Evolutionary conservation across 495 filamentous ascomycete genomes (phyloP).

Genomic region (Tuber borchii): DNA sequence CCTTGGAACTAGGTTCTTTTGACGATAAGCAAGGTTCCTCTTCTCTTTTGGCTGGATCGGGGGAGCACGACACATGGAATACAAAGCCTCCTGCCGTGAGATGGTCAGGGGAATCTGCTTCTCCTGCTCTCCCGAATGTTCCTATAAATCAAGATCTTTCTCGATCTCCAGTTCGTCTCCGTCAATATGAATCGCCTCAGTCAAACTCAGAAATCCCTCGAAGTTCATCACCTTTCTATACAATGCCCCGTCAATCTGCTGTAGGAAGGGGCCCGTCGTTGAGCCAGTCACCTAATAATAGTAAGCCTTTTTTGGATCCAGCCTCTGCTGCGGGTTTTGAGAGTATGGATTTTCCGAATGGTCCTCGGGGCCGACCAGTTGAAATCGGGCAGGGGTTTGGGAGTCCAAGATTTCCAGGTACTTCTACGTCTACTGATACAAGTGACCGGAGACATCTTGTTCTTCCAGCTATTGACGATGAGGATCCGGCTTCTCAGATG

Average conservation of each 20-base stretch:
- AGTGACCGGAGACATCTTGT: slow-evolving; percentile 32
- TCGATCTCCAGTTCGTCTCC: slow-evolving; percentile 40
- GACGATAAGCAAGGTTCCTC: slow-evolving; percentile 41
- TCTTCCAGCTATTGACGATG: slow-evolving; percentile 34
- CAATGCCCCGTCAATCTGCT: slow-evolving; percentile 36
- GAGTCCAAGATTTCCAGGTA: slow-evolving; percentile 7
- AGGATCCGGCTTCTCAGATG: slow-evolving; percentile 31
- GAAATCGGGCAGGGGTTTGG: slow-evolving; percentile 39
- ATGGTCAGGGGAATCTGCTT: slow-evolving; percentile 36
- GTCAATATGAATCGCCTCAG: slow-evolving; percentile 41
- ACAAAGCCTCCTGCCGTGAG: slow-evolving; percentile 31
- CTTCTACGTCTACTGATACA: slow-evolving; percentile 8
- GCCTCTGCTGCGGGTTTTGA: slow-evolving; percentile 36
- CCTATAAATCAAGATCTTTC: slow-evolving; percentile 34
- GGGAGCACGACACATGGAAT: slow-evolving; percentile 39
- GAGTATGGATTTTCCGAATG: slow-evolving; percentile 36
- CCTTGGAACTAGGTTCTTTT: slow-evolving; percentile 22
- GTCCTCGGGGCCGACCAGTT: slow-evolving; percentile 30
- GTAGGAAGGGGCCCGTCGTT: slow-evolving; percentile 38
- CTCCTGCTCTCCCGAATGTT: slow-evolving; percentile 35
- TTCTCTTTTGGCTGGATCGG: slow-evolving; percentile 38
- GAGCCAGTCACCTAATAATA: slow-evolving; percentile 36
- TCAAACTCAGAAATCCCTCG: slow-evolving; percentile 36
- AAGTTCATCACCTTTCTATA: slow-evolving; percentile 40
- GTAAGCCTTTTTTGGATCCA: slow-evolving; percentile 39